Evolutionary conservation across 1,284 basidiomycete species (phyloP).

Genomic region (Boletus sp.): DNA sequence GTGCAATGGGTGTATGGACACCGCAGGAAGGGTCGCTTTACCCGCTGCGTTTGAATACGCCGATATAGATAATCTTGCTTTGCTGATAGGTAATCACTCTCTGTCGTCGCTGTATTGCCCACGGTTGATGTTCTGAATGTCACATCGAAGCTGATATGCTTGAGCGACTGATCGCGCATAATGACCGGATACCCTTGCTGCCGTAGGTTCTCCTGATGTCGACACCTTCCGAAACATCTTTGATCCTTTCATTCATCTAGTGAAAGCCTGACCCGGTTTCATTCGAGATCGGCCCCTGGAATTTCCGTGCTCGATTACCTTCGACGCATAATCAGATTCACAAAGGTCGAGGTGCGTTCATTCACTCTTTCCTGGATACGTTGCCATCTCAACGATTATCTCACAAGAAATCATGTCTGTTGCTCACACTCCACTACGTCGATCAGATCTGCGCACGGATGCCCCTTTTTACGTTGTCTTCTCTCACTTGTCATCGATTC

Average conservation of each 20-base stretch:
- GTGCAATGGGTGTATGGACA: conserved; percentile 75
- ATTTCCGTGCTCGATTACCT: conserved; percentile 89
- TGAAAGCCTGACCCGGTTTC: conserved; percentile 86
- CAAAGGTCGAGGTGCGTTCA: conserved; percentile 79
- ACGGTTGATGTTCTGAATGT: conserved; percentile 20
- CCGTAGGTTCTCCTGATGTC: conserved; percentile 50
- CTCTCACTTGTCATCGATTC: conserved; percentile 93
- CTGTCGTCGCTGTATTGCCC: conserved; percentile 10
- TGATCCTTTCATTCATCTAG: conserved; percentile 38
- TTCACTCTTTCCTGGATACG: background rate
- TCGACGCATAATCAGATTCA: conserved; percentile 85
- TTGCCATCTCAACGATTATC: conserved; percentile 4
- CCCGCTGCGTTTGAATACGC: conserved; percentile 74
- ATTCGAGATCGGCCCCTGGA: conserved; percentile 82
- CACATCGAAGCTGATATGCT: conserved; percentile 80
- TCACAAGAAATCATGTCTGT: conserved; percentile 75
- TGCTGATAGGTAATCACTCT: conserved; percentile 69
- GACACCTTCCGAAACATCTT: conserved; percentile 14
- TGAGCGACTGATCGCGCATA: conserved; percentile 85
- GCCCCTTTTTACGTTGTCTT: conserved; percentile 86
- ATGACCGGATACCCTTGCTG: conserved; percentile 85
- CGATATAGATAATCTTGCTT: conserved; percentile 74
- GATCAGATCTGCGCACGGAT: conserved; percentile 87
- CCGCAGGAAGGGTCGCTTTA: conserved; percentile 68
- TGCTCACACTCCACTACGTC: conserved; percentile 90